Evolutionary conservation across 768 basidiomycete genomes (phyloP).

Genomic region (Gyrodon lividus): DNA sequence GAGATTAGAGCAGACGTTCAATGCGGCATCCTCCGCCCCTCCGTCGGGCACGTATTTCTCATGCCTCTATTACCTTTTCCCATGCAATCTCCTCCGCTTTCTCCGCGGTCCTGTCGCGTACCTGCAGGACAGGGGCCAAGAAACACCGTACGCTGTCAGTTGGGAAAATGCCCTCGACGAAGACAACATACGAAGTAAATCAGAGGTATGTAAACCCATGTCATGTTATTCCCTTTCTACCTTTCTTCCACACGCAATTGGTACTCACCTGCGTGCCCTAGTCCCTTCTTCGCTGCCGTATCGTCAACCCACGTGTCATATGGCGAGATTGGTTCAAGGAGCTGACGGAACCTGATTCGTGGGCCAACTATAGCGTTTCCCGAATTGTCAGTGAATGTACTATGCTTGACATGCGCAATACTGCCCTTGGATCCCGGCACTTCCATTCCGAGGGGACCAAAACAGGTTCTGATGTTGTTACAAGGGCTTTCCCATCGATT

Average conservation of each 20-base stretch:
- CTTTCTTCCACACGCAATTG: neutral
- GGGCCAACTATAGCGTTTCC: constrained; percentile 62
- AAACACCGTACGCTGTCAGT: constrained; percentile 60
- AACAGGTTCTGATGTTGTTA: constrained; percentile 3
- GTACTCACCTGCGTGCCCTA: constrained; percentile 27
- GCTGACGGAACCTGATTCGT: constrained; percentile 60
- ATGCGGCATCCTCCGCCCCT: constrained; percentile 52
- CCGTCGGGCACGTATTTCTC: constrained; percentile 70
- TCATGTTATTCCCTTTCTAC: neutral
- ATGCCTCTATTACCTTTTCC: constrained; percentile 85
- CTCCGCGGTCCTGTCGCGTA: constrained; percentile 67
- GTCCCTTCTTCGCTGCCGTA: constrained; percentile 68
- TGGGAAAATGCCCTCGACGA: constrained; percentile 75
- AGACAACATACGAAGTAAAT: constrained; percentile 65
- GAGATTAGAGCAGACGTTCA: constrained; percentile 60
- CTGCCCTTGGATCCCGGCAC: constrained; percentile 45
- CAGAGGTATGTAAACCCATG: constrained; percentile 51
- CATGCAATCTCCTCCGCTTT: constrained; percentile 83
- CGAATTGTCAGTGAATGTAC: constrained; percentile 65
- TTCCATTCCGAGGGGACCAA: neutral
- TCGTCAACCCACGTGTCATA: constrained; percentile 72
- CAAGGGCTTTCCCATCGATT: constrained; percentile 3
- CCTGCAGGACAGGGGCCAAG: constrained; percentile 47
- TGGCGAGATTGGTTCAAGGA: constrained; percentile 65
- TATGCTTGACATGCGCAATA: constrained; percentile 64